phyloP scores from a whole-genome alignment of 345 rosid genomes.

The rapeseed (Brassica napus) region DNA sequence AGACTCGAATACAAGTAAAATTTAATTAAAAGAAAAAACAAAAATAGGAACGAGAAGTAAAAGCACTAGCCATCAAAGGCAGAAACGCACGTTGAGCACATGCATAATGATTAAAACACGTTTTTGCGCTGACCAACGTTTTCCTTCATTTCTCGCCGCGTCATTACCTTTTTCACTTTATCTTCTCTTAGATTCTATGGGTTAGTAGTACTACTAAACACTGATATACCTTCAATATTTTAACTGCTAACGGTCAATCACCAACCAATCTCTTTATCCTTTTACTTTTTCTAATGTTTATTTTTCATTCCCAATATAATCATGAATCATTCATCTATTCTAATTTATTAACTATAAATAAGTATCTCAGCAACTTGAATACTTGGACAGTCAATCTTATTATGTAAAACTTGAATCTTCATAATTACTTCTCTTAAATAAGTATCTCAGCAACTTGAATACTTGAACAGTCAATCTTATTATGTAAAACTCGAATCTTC shows the following conservation, averaged over 20 bases:
- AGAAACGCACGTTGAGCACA: slow-evolving; percentile 19
- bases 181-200: slow-evolving; percentile 8
- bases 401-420: neutral
- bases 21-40: neutral
- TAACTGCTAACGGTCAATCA: neutral
- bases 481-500: neutral
- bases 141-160: neutral
- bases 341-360: neutral
- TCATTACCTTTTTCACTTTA: slow-evolving; percentile 29
- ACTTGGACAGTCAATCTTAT: neutral
- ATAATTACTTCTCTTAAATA: neutral
- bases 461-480: neutral
- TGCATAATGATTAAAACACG: slow-evolving; percentile 24
- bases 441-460: neutral
- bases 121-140: slow-evolving; percentile 29
- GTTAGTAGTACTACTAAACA: slow-evolving; percentile 7
- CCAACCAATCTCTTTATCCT: slow-evolving; percentile 24
- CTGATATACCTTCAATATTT: neutral
- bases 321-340: neutral
- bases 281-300: neutral
- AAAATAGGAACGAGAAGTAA: neutral
- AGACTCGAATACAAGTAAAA: neutral
- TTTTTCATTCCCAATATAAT: neutral
- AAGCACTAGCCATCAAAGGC: slow-evolving; percentile 7
- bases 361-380: neutral